Evolutionary conservation across 129 eudicot genomes (phyloP), one percentile per base, ranked within the genome.

Genomic region (Flaveria ramosissima): DNA sequence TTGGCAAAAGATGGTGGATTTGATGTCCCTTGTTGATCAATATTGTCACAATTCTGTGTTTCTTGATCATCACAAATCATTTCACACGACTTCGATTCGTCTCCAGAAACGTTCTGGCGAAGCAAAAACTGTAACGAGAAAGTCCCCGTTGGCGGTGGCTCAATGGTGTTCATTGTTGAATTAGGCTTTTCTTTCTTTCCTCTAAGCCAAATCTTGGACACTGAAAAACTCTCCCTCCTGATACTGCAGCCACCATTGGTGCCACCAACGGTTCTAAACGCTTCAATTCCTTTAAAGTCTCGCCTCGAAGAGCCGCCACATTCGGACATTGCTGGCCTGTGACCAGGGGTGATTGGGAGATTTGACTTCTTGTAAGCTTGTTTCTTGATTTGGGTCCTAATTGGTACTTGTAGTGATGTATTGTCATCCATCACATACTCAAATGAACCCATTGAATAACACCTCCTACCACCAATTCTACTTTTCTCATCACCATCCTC

Each of bases 361-460:
- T 72, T 48, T 56, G 84, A 81, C 77, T 89, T 88, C 72, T 83
- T 84, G 69, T 76, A 50, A 6, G 83, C 68, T 69, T 76, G 90
- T 75, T 93, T 90, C 84, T 85, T 90, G 63, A 74, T 21, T 51
- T 90, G 96, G 9, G 90, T 77, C 57, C 88, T 84, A 42, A 93
- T 83, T 42, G 97, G 87, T 1, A 93, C 98, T 72, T 91, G 87
- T 27, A 93, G 80, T 16, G 87, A 80, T 46, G 86, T 67, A 56
- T 64, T 86, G 21, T 91, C 96, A 80, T 94, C 96, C 93, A 94
- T 82, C 50, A 93, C 95, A 87, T 93, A 93, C 52, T 91, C 96
- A 78, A 93, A 90, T 12, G 98, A 90, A 6, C 97, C 97, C 98
- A 94, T 94, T 0, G 98, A 94, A 59, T 80, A 91, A 70, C 98